A percentile compares a stretch with the other conserved stretches of the same genome.
These are phyloP conservation scores for Eucalyptus polybractea DNA, from an alignment of 345 rosid species.

Conservation along the genomic window DNA sequence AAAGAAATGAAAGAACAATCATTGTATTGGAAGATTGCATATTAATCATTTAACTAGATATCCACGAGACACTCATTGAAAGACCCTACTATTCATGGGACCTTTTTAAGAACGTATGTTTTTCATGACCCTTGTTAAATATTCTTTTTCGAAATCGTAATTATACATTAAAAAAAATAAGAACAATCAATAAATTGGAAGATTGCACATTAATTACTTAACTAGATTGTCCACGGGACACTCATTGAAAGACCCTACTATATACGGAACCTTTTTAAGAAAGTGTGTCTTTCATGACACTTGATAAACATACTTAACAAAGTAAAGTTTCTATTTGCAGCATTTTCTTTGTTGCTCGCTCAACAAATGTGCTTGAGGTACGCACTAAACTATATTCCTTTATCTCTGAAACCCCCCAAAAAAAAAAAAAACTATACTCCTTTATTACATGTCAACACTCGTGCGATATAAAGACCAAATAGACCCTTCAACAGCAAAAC, in stretches of 20 bases:
- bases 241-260: not conserved
- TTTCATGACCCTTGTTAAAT: too few species aligned
- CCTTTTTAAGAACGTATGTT: too few species aligned
- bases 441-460: not conserved
- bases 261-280: not conserved
- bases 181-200: not conserved
- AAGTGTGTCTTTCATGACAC: accelerated
- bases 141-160: too few species aligned
- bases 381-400: not conserved
- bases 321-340: not conserved
- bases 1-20: too few species aligned
- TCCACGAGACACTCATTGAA: too few species aligned
- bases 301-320: not conserved
- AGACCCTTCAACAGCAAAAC: not conserved
- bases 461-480: not conserved
- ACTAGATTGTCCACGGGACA: not conserved
- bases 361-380: not conserved
- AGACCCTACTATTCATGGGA: too few species aligned
- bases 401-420: too few species aligned
- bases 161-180: not conserved
- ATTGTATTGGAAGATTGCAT: too few species aligned
- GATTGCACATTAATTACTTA: not conserved
- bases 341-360: not conserved
- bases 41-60: too few species aligned
- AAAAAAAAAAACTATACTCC: too few species aligned